Evolutionary conservation across 306 rosid genomes (phyloP).

Genomic region (Astragalus glycyphyllos): DNA sequence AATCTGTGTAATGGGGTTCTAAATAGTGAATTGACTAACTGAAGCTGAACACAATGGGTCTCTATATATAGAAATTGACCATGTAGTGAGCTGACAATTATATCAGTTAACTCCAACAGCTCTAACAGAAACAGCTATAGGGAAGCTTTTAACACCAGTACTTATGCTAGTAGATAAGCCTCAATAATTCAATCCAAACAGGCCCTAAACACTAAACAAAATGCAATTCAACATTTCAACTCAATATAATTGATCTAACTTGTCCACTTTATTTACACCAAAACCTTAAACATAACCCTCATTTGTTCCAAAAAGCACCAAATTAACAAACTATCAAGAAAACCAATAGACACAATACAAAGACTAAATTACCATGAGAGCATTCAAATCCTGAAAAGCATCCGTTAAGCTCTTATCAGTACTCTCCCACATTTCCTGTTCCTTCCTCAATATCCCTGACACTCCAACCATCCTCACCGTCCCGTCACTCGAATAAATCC

Average conservation of each 20-base stretch:
- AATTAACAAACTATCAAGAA: not conserved
- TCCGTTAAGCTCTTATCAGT: constrained; percentile 96
- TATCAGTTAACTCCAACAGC: not conserved
- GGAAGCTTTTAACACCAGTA: not conserved
- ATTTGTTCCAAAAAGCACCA: not conserved
- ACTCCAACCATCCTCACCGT: constrained; percentile 94
- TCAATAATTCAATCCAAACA: too few species aligned
- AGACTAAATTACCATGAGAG: constrained; percentile 65
- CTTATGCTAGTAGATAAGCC: too few species aligned
- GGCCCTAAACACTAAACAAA: not conserved
- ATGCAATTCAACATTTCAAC: constrained; percentile 5
- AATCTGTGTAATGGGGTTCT: not conserved
- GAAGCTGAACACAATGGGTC: not conserved
- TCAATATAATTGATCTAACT: not conserved
- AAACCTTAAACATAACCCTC: constrained; percentile 11
- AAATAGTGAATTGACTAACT: not conserved
- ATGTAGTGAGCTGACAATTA: not conserved
- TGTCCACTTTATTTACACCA: constrained; percentile 24
- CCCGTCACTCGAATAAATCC: constrained; percentile 78
- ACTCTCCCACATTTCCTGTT: constrained; percentile 98
- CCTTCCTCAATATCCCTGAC: constrained; percentile 93
- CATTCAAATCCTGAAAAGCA: constrained; percentile 98
- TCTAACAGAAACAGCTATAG: not conserved
- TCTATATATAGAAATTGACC: not conserved
- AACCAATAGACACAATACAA: not conserved